Evolutionary conservation across 768 basidiomycete genomes (phyloP), one percentile per base, ranked within the genome.

Genomic region (Amanita jacksonii): DNA sequence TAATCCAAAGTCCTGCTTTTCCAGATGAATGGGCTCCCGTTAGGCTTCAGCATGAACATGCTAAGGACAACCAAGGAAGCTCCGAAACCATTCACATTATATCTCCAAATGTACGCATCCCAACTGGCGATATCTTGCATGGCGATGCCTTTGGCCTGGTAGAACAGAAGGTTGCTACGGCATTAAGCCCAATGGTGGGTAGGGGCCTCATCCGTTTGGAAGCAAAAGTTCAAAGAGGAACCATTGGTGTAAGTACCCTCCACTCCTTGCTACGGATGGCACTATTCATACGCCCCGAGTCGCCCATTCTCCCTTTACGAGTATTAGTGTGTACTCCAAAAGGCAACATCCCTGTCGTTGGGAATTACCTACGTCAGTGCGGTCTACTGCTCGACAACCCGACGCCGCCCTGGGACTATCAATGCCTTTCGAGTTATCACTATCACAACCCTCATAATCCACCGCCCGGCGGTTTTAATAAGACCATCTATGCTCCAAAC

Each of bases 281-380:
- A 33, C 32, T 34, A n/a, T n/a, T n/a, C 20, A 34, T 20, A 35
- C 33, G 25, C 7, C 43, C 28, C 32, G 42, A 93, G 88, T 71
- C 85, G 41, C 85, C 86, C 38, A 86, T 91, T 43, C 69, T 94
- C 35, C 77, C 81, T 16, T 70, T 97, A 13, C 83, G 85, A 56
- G 74, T 96, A 62, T 76, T 96, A 30, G 79, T 97, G 23, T 94
- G 86, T 62, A 94, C 94, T 4, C 89, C 90, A 4, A 96, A 94
- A 60, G 87, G 89, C 24, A 92, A 97, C 62, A 84, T 98, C 50
- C 66, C 72, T 24, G 79, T 84, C 43, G 84, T 99, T 49, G 81
- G 87, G 49, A 70, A 77, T 54, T 80, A 79, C 54, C 73, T 98
- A 39, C 74, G 78, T 18, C 70, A 76, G 46, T 72, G 73, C 48